Conservation (phyloP, 768 basidiomycete species). For the Coprinellus micaceus region DNA sequence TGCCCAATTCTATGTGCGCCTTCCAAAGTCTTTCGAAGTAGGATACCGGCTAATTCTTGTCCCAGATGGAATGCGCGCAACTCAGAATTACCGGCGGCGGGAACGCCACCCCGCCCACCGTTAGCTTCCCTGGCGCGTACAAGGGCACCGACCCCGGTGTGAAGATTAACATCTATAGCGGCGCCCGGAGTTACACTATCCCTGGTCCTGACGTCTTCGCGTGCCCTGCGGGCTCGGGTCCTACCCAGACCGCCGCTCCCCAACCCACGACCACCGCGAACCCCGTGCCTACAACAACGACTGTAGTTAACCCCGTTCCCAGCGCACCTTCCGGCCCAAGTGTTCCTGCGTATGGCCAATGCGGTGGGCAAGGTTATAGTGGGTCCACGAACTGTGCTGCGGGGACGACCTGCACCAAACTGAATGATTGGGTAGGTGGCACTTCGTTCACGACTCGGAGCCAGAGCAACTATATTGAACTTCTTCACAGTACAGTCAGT, state of each 20-base stretch:
- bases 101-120: conserved; percentile 36
- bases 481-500: conserved; percentile 17
- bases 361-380: conserved; percentile 35
- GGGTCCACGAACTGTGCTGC: conserved; percentile 35
- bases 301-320: background rate
- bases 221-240: conserved; percentile 25
- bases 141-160: conserved; percentile 44
- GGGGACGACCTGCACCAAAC: conserved; percentile 27
- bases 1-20: conserved; percentile 45
- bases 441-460: too few species aligned
- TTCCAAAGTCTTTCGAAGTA: too few species aligned
- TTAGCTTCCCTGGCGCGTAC: conserved; percentile 48
- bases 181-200: conserved; percentile 36
- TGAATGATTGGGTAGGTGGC: conserved; percentile 18
- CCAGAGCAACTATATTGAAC: background rate
- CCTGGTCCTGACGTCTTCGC: conserved; percentile 38
- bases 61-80: conserved; percentile 43
- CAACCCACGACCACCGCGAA: conserved; percentile 7
- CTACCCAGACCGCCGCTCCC: conserved; percentile 10
- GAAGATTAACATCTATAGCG: conserved; percentile 40
- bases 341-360: conserved; percentile 41
- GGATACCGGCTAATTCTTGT: too few species aligned
- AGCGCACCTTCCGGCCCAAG: conserved; percentile 16
- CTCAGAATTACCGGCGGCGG: conserved; percentile 44
- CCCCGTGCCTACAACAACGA: conserved; percentile 10